Evolutionary conservation across 2,329 filamentous ascomycete genomes (phyloP).

Genomic region (Claviceps sp.): DNA sequence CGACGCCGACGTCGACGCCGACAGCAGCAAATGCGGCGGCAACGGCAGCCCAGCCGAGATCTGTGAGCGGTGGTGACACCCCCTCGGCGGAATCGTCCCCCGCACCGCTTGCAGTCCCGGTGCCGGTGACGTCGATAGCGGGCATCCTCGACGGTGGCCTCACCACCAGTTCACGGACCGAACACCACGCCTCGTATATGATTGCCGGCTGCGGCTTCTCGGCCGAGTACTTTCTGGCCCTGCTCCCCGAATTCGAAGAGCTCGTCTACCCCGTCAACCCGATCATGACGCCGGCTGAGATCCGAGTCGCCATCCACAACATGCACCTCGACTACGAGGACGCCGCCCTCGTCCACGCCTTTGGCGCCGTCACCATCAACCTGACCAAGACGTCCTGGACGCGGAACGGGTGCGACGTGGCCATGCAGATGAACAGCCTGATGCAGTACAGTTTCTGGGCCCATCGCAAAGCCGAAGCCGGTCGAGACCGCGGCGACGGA

Average conservation of each 20-base stretch:
- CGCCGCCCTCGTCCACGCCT: conserved; percentile 22
- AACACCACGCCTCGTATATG: background rate
- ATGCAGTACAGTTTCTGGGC: conserved; percentile 12
- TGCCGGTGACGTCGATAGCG: conserved; percentile 13
- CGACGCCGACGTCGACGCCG: no score
- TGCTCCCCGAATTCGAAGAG: conserved; percentile 21
- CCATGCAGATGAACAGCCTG: conserved; percentile 17
- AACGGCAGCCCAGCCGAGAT: background rate
- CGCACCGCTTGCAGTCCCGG: background rate
- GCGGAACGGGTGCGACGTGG: conserved; percentile 14
- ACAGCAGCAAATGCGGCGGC: no score
- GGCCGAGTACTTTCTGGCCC: conserved; percentile 18
- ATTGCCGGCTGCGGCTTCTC: conserved; percentile 11
- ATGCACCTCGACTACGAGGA: conserved; percentile 22
- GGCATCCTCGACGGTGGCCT: conserved; percentile 12
- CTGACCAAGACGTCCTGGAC: conserved; percentile 18
- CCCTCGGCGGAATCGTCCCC: conserved; percentile 8
- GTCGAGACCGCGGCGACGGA: conserved; percentile 19
- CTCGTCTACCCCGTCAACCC: conserved; percentile 25
- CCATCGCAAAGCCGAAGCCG: conserved; percentile 13
- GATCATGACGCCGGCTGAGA: conserved; percentile 18
- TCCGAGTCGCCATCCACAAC: conserved; percentile 16
- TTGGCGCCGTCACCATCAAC: conserved; percentile 23
- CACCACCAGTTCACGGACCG: conserved; percentile 1
- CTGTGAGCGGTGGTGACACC: conserved; percentile 2